These are phyloP conservation scores for Podaxis sp. DNA, from an alignment of 768 basidiomycete genomes.

Conservation along the genomic window DNA sequence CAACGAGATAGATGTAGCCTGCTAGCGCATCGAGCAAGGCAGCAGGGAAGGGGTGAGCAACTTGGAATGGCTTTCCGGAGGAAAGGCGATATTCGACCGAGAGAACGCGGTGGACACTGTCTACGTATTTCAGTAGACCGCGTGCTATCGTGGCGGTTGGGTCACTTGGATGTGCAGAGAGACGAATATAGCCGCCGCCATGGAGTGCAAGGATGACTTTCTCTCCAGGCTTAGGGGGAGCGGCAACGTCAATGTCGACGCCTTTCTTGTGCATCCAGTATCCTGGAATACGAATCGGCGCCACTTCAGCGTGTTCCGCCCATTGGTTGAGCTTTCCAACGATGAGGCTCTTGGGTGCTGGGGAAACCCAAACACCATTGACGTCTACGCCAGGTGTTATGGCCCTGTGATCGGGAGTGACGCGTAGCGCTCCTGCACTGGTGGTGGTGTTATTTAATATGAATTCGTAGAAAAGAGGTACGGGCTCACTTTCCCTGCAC, in stretches of 20 bases:
- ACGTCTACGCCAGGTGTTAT: conserved; percentile 40
- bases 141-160: conserved; percentile 43
- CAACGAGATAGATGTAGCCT: conserved; percentile 71
- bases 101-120: conserved; percentile 48
- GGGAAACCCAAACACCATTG: conserved; percentile 51
- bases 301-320: conserved; percentile 38
- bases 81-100: conserved; percentile 75
- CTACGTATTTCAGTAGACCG: conserved; percentile 46
- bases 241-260: conserved; percentile 31
- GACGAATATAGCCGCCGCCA: conserved; percentile 55
- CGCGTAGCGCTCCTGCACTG: conserved; percentile 36
- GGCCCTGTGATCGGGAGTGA: conserved; percentile 37
- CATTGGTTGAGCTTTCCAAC: conserved; percentile 42
- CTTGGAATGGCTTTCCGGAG: conserved; percentile 38
- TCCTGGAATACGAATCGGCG: conserved; percentile 47
- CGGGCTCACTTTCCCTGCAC: conserved; percentile 28
- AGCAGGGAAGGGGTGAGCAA: conserved; percentile 66
- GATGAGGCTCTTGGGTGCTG: conserved; percentile 38
- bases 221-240: conserved; percentile 45
- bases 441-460: not conserved
- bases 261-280: conserved; percentile 56
- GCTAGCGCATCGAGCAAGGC: conserved; percentile 74
- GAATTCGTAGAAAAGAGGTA: not conserved
- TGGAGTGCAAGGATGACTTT: conserved; percentile 64
- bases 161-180: conserved; percentile 60